These are phyloP conservation scores for Platanthera guangdongensis DNA, from an alignment of 106 monocot genomes.

Conservation along the genomic window DNA sequence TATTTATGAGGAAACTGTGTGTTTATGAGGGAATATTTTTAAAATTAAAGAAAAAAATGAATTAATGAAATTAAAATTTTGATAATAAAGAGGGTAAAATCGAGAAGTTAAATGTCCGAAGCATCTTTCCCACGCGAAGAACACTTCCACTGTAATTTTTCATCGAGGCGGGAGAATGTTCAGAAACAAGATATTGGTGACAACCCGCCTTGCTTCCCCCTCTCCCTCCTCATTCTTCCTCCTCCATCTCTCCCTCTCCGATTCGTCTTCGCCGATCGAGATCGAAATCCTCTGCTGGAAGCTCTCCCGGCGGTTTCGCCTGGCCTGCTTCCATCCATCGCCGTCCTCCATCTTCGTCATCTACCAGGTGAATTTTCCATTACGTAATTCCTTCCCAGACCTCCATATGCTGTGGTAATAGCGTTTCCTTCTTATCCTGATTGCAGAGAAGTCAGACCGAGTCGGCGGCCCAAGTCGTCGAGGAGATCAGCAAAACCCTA, in stretches of 20 bases:
- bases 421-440: neutral
- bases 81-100: too few relatives aligned
- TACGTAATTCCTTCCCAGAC: neutral
- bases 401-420: neutral
- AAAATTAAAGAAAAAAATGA: too few relatives aligned
- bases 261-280: constrained; percentile 15
- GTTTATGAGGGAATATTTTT: too few relatives aligned
- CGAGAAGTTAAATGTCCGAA: too few relatives aligned
- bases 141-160: neutral
- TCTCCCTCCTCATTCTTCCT: constrained; percentile 3
- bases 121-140: neutral
- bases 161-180: constrained; percentile 21
- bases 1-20: too few relatives aligned
- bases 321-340: constrained; percentile 41
- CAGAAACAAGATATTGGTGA: constrained; percentile 37
- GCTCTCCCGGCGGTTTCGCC: constrained; percentile 33
- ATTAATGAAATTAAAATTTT: too few relatives aligned
- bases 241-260: constrained; percentile 8
- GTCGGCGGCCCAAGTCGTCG: constrained; percentile 21
- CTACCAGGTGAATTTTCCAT: constrained; percentile 30
- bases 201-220: constrained; percentile 4
- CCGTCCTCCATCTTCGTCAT: constrained; percentile 31
- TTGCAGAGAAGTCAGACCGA: constrained; percentile 38
- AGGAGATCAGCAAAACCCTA: constrained; percentile 18
- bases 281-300: constrained; percentile 51